phyloP scores from a whole-genome alignment of 2,329 filamentous ascomycete species.

The Aspergillus pseudoglaucus region DNA sequence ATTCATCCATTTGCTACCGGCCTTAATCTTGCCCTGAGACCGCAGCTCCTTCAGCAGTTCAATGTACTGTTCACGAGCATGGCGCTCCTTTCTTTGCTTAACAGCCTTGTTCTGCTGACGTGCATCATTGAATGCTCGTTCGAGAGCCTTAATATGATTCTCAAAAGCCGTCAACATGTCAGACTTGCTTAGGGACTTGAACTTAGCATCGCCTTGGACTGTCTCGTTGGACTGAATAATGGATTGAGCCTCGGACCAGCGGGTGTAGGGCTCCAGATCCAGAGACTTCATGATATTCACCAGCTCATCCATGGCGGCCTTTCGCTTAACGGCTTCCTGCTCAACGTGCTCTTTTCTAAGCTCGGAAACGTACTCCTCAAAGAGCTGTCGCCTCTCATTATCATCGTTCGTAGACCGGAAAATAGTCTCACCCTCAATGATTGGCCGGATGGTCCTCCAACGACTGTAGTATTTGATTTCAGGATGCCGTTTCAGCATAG shows the following conservation, averaged over 20 bases:
- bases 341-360: slow-evolving; percentile 77
- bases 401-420: slow-evolving; percentile 89
- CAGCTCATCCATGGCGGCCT: slow-evolving; percentile 77
- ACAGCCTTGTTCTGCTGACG: slow-evolving; percentile 80
- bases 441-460: slow-evolving; percentile 91
- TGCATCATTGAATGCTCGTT: slow-evolving; percentile 84
- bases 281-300: slow-evolving; percentile 70
- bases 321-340: slow-evolving; percentile 63
- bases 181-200: slow-evolving; percentile 75
- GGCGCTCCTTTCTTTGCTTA: slow-evolving; percentile 74
- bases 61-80: slow-evolving; percentile 75
- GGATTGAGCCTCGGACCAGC: slow-evolving; percentile 84
- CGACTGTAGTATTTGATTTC: slow-evolving; percentile 96
- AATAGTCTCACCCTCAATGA: slow-evolving; percentile 90
- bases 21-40: slow-evolving; percentile 73
- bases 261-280: slow-evolving; percentile 84
- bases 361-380: slow-evolving; percentile 84
- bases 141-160: slow-evolving; percentile 86
- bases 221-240: slow-evolving; percentile 70
- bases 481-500: slow-evolving; percentile 91
- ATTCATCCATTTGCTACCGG: slow-evolving; percentile 83
- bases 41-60: slow-evolving; percentile 68
- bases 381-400: slow-evolving; percentile 77
- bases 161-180: slow-evolving; percentile 92
- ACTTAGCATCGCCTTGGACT: slow-evolving; percentile 77